Conservation (phyloP, 768 basidiomycete genomes). For the Trametes sanguinea region DNA sequence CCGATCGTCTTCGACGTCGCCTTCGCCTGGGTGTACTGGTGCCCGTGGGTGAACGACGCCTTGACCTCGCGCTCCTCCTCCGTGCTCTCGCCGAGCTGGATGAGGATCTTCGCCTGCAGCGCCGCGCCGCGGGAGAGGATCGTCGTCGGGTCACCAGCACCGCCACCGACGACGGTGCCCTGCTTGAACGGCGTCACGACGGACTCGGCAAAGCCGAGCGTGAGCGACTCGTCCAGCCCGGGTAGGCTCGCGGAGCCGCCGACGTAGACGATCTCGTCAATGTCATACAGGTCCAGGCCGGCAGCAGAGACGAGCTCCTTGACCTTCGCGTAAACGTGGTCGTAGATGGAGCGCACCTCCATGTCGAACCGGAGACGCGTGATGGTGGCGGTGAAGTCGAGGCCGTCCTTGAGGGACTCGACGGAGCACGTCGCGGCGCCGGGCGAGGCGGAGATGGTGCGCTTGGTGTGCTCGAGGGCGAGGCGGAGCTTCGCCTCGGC, state of each 20-base stretch:
- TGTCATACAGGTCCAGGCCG: slow-evolving; percentile 60
- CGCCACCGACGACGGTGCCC: slow-evolving; percentile 71
- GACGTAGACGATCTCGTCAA: slow-evolving; percentile 81
- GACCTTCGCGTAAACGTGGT: slow-evolving; percentile 52
- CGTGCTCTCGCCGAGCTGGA: slow-evolving; percentile 41
- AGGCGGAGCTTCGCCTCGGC: slow-evolving; percentile 93
- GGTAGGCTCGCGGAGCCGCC: slow-evolving; percentile 76
- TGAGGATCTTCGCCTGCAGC: slow-evolving; percentile 67
- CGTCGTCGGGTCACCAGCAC: slow-evolving; percentile 76
- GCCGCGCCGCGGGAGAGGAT: slow-evolving; percentile 78
- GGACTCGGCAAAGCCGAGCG: slow-evolving; percentile 59
- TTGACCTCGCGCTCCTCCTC: slow-evolving; percentile 53
- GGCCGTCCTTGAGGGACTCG: slow-evolving; percentile 90
- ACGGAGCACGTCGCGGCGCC: slow-evolving; percentile 91
- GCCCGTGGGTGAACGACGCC: slow-evolving; percentile 48
- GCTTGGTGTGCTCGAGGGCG: slow-evolving; percentile 93
- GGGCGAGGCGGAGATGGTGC: slow-evolving; percentile 83
- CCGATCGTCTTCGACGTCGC: slow-evolving; percentile 68
- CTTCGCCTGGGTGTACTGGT: slow-evolving; percentile 44
- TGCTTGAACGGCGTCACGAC: slow-evolving; percentile 65
- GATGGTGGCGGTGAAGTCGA: slow-evolving; percentile 81
- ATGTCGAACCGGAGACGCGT: slow-evolving; percentile 51
- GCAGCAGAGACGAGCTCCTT: slow-evolving; percentile 52
- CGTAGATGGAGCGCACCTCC: slow-evolving; percentile 58
- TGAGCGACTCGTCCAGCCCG: slow-evolving; percentile 65